phyloP scores from a whole-genome alignment of 148 eudicot genomes.

The Rheum nobile region DNA sequence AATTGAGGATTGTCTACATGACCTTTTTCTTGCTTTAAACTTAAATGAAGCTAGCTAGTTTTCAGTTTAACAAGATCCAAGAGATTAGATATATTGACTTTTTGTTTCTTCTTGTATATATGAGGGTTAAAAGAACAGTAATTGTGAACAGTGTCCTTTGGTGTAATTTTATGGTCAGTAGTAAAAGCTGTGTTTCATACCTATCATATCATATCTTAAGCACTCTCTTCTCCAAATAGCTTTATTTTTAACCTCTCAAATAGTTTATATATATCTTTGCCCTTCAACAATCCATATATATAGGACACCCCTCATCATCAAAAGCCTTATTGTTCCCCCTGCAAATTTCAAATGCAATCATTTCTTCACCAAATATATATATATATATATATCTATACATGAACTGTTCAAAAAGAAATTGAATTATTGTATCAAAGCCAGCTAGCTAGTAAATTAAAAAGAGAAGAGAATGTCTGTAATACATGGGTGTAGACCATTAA shows the following conservation, averaged over 20 bases:
- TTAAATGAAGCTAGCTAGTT: neutral
- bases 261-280: neutral
- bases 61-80: slow-evolving; percentile 4
- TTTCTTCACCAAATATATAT: neutral
- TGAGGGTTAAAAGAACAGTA: slow-evolving; percentile 7
- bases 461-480: neutral
- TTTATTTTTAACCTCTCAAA: neutral
- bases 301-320: neutral
- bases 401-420: neutral
- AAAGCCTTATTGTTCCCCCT: slow-evolving; percentile 3
- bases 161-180: slow-evolving; percentile 1
- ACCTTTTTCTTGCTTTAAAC: neutral
- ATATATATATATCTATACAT: neutral
- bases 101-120: neutral
- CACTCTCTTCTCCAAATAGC: neutral
- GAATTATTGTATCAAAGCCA: neutral
- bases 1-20: neutral
- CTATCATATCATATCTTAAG: neutral
- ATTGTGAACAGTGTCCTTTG: neutral
- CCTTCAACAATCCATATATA: neutral
- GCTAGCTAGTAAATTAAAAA: neutral
- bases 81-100: neutral
- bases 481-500: neutral
- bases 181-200: neutral
- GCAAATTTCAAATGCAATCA: slow-evolving; percentile 4